A percentile compares a stretch with the other conserved stretches of the same genome.
These are phyloP conservation scores for Bromus sterilis DNA, from an alignment of 176 grass and related monocot species.

Conservation along the genomic window DNA sequence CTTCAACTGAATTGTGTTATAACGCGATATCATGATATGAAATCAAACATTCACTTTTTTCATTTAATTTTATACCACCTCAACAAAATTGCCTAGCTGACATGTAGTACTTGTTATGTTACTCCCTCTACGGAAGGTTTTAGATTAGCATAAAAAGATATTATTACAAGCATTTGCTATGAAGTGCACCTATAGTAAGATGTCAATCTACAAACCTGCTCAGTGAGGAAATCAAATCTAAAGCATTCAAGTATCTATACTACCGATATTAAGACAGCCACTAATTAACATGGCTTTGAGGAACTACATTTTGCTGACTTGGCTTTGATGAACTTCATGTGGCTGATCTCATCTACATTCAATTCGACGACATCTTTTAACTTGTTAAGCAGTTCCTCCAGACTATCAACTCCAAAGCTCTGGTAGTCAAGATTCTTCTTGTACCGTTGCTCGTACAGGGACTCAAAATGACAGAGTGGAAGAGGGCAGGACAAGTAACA, in stretches of 20 bases:
- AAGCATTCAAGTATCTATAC: background rate
- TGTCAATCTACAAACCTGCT: background rate
- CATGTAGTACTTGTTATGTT: too few relatives aligned
- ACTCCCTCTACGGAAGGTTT: too few relatives aligned
- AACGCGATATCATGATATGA: too few relatives aligned
- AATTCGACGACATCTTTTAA: conserved; percentile 63
- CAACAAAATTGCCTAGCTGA: too few relatives aligned
- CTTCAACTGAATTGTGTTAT: too few relatives aligned
- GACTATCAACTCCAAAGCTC: conserved; percentile 49
- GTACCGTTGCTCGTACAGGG: conserved; percentile 71
- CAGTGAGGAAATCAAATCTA: conserved; percentile 11
- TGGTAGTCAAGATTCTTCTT: conserved; percentile 70
- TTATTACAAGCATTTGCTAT: conserved; percentile 25
- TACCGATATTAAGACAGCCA: conserved; percentile 10
- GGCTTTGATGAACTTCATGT: conserved; percentile 56
- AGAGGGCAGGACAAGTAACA: conserved; percentile 66
- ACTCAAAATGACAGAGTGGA: conserved; percentile 42
- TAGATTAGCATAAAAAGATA: background rate
- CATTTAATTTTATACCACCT: too few relatives aligned
- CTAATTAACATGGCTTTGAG: conserved; percentile 38
- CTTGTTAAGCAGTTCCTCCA: conserved; percentile 76
- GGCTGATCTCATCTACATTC: conserved; percentile 32
- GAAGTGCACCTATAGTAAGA: conserved; percentile 2
- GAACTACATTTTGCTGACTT: conserved; percentile 57
- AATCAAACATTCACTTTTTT: too few relatives aligned